A percentile compares a stretch with the other conserved stretches of the same genome.
Evolutionary conservation across 345 rosid species (phyloP).

Genomic region (Durio zibethinus): DNA sequence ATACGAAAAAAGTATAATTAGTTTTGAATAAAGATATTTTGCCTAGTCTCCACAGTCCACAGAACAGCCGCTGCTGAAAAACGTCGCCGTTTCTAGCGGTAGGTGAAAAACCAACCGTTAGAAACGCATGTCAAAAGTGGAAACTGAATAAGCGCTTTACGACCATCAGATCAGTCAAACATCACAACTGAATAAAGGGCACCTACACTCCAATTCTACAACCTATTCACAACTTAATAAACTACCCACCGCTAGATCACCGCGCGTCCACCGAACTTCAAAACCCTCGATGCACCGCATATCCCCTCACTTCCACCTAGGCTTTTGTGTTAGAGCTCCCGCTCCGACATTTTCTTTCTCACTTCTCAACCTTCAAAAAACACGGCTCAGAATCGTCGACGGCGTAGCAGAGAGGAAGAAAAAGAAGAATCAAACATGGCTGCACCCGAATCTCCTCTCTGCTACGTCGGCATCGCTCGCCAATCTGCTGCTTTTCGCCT

Average conservation of each 20-base stretch:
- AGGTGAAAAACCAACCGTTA: no score
- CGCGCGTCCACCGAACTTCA: slow-evolving; percentile 12
- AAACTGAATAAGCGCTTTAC: not conserved
- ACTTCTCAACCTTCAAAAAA: slow-evolving; percentile 18
- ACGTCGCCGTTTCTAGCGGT: no score
- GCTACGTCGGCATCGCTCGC: slow-evolving; percentile 74
- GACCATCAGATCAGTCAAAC: not conserved
- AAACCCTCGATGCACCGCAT: slow-evolving; percentile 19
- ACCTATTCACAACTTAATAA: not conserved
- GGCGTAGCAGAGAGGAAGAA: slow-evolving; percentile 13
- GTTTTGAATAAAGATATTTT: no score
- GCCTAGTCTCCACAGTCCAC: no score
- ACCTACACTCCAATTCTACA: not conserved
- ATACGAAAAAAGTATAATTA: no score
- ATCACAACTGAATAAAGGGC: not conserved
- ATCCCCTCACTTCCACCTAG: slow-evolving; percentile 12
- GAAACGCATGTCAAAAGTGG: no score
- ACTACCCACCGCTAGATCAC: slow-evolving; percentile 14
- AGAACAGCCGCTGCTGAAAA: no score
- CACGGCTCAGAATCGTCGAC: slow-evolving; percentile 38
- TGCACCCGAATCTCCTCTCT: slow-evolving; percentile 85
- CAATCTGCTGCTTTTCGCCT: slow-evolving; percentile 91
- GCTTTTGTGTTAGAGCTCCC: slow-evolving; percentile 31
- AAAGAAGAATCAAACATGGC: slow-evolving; percentile 47
- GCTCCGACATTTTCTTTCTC: slow-evolving; percentile 8